phyloP scores from a whole-genome alignment of 169 alveolate species.

The Eimeria praecox region DNA sequence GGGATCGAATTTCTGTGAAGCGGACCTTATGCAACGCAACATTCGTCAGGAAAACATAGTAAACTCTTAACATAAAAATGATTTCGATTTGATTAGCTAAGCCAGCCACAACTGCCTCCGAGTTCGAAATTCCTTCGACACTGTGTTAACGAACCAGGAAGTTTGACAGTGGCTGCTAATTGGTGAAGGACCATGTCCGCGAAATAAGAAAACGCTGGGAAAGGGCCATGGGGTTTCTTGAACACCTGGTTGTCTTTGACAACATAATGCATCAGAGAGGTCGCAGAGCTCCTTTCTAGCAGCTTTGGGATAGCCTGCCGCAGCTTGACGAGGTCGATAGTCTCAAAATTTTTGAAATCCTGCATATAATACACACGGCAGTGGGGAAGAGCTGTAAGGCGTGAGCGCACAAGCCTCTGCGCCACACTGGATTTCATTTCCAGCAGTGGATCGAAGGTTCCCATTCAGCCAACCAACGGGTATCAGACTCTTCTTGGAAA shows the following conservation, averaged over 20 bases:
- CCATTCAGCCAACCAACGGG: neutral
- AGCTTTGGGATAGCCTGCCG: constrained; percentile 71
- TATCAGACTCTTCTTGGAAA: neutral
- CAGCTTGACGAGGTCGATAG: constrained; percentile 68
- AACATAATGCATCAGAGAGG: constrained; percentile 74
- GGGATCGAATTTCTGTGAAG: neutral
- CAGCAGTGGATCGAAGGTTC: neutral
- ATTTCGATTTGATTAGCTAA: neutral
- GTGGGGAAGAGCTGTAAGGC: neutral
- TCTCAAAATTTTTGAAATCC: constrained; percentile 64
- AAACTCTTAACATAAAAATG: neutral
- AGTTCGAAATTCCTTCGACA: neutral
- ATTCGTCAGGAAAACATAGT: neutral
- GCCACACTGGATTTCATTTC: neutral
- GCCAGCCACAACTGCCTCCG: neutral
- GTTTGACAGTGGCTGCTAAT: constrained; percentile 62
- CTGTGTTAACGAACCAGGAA: constrained; percentile 71
- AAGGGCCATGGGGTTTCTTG: constrained; percentile 71
- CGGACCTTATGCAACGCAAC: neutral
- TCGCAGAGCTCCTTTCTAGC: constrained; percentile 32
- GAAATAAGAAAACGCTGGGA: constrained; percentile 77
- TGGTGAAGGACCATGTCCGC: constrained; percentile 48
- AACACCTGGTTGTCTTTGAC: constrained; percentile 78
- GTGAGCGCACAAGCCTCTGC: neutral
- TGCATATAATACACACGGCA: neutral